A percentile compares a stretch with the other conserved stretches of the same genome.
phyloP scores from a whole-genome alignment of 345 rosid genomes.

The Jatropha curcas region DNA sequence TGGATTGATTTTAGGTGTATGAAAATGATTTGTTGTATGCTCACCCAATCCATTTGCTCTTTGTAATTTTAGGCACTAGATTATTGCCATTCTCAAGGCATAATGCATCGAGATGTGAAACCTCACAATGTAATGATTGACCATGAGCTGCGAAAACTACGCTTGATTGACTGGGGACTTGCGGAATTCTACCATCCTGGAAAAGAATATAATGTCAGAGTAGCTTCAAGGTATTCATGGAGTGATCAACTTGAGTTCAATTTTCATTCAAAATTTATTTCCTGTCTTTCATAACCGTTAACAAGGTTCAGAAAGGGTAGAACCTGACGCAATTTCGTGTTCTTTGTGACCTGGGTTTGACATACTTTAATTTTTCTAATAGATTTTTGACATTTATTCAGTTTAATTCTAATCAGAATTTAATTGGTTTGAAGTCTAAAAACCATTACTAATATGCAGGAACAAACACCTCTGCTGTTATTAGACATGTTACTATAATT shows the following conservation, averaged over 20 bases:
- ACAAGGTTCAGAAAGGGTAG: neutral
- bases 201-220: constrained; percentile 90
- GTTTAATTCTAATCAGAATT: too few relatives aligned
- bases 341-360: neutral
- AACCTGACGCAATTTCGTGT: neutral
- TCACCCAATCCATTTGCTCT: neutral
- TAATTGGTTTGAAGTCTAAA: neutral
- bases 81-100: constrained; percentile 83
- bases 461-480: neutral
- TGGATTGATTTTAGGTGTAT: neutral
- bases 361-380: neutral
- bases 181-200: constrained; percentile 96
- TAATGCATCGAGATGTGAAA: constrained; percentile 90
- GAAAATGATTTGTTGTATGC: neutral
- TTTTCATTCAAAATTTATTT: neutral
- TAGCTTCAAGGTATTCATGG: constrained; percentile 71
- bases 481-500: too few relatives aligned
- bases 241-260: too few relatives aligned
- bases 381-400: neutral
- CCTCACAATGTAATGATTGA: constrained; percentile 99
- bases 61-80: constrained; percentile 59
- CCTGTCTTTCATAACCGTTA: neutral
- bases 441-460: too few relatives aligned
- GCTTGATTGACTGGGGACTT: constrained; percentile 94
- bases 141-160: constrained; percentile 85